phyloP scores from a whole-genome alignment of 2,329 filamentous ascomycete species.

The Monilinia aucupariae region DNA sequence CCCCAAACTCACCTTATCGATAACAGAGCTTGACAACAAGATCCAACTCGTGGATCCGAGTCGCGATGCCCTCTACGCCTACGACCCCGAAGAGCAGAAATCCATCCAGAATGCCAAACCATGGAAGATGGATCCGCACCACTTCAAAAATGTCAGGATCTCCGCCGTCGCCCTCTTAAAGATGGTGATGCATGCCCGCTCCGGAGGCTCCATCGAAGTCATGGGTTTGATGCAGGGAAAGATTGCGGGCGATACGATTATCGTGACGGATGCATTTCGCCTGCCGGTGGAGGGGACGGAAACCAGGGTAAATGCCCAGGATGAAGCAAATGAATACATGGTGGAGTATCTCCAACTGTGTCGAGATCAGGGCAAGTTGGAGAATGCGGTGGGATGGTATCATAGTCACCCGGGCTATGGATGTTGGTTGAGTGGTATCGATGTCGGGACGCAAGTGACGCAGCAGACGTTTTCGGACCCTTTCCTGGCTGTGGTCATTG shows the following conservation, averaged over 20 bases:
- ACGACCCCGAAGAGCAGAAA: conserved; percentile 65
- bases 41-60: conserved; percentile 76
- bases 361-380: conserved; percentile 70
- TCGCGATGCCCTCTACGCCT: conserved; percentile 87
- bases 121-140: conserved; percentile 72
- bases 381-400: conserved; percentile 98
- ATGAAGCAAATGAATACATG: conserved; percentile 96
- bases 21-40: conserved; percentile 79
- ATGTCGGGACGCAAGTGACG: conserved; percentile 79
- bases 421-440: conserved; percentile 95
- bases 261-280: conserved; percentile 90
- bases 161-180: conserved; percentile 91
- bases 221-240: conserved; percentile 99
- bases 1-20: conserved; percentile 29
- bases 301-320: conserved; percentile 92
- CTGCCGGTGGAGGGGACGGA: conserved; percentile 97
- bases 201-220: conserved; percentile 83
- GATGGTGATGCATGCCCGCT: conserved; percentile 99
- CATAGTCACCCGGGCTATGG: conserved; percentile 97
- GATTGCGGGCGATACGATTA: conserved; percentile 74
- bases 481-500: conserved; percentile 92
- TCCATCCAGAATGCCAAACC: conserved; percentile 59
- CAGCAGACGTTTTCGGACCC: conserved; percentile 86
- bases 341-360: conserved; percentile 74
- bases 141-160: conserved; percentile 93